Evolutionary conservation across 192 early-diverging fungal genomes (phyloP), one percentile per base, ranked within the genome.

Genomic region (Linnemannia zychae): DNA sequence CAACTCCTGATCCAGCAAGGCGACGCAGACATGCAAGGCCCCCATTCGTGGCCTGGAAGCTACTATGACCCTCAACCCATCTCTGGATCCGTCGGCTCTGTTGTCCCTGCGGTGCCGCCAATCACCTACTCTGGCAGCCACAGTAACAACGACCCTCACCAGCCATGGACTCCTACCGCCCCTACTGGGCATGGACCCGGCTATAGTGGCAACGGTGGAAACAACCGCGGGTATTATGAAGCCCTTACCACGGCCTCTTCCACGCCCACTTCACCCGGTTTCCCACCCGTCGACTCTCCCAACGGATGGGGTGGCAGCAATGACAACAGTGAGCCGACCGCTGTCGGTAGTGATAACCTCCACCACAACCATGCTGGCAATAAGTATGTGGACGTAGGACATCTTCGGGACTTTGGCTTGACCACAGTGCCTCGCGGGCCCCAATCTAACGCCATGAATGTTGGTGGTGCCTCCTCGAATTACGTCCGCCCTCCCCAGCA

Each of bases 1-100:
- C 57, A n/a, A 63, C 12, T 63, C 24, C 57, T 63, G 12, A 63
- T 63, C 28, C 57, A 63, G 57, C 57, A 63, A 63, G 57, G 57
- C 28, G 57, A 63, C 13, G 57, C 24, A 24, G 28, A 63, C 11
- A 63, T 33, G 11, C 57, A 63, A 13, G 57, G 57, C 6, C 57
- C 57, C 13, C 57, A 63, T 28, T 63, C 57, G 9, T 63, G 57
- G 57, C 24, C 57, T 31, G 57, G 57, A 63, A 63, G 57, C 57
- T 63, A 63, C 13, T 63, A 63, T 24, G 57, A 63, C 13, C 24
- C 57, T 7, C 57, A 63, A 15, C 57, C 57, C 12, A 22, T 31
- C 57, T 31, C 28, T 11, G 57, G 57, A 24, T 3, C 57, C 15
- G 57, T n/a, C 57, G 11, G 57, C 12, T 24, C 28, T 7, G 22